Evolutionary conservation across 148 eudicot species (phyloP).

Genomic region (Rhododendron molle): DNA sequence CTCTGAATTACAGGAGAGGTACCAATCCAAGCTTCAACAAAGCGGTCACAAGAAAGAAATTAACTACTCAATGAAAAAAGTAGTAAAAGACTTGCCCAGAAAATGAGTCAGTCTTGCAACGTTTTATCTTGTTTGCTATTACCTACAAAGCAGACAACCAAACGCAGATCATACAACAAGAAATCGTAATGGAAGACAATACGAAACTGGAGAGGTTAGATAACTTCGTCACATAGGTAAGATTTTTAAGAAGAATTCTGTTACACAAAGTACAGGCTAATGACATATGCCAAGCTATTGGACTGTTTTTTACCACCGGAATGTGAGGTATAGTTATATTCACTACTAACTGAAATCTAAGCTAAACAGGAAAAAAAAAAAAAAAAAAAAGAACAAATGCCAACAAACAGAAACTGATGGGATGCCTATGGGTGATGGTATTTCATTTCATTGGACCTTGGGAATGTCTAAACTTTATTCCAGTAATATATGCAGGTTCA

Average conservation of each 20-base stretch:
- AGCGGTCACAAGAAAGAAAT: neutral
- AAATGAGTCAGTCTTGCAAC: conserved; percentile 95
- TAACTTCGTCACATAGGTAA: neutral
- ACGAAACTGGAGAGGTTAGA: neutral
- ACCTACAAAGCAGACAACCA: conserved; percentile 45
- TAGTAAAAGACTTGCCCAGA: conserved; percentile 47
- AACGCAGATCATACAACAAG: conserved; percentile 6
- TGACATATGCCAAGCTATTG: neutral
- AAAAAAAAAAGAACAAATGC: neutral
- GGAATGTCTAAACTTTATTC: neutral
- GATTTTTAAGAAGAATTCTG: neutral
- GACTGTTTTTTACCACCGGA: neutral
- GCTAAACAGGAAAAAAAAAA: neutral
- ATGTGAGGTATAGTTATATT: neutral
- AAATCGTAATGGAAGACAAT: neutral
- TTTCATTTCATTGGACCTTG: neutral
- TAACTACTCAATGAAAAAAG: neutral
- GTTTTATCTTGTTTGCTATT: conserved; percentile 86
- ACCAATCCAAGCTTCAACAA: no score
- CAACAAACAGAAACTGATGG: neutral
- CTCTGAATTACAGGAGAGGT: no score
- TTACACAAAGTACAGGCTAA: neutral
- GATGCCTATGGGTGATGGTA: neutral
- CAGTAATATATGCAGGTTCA: neutral
- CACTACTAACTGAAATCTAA: neutral